These are phyloP conservation scores for Yamadazyma scolyti DNA, from an alignment of 805 yeast genomes.

Conservation along the genomic window DNA sequence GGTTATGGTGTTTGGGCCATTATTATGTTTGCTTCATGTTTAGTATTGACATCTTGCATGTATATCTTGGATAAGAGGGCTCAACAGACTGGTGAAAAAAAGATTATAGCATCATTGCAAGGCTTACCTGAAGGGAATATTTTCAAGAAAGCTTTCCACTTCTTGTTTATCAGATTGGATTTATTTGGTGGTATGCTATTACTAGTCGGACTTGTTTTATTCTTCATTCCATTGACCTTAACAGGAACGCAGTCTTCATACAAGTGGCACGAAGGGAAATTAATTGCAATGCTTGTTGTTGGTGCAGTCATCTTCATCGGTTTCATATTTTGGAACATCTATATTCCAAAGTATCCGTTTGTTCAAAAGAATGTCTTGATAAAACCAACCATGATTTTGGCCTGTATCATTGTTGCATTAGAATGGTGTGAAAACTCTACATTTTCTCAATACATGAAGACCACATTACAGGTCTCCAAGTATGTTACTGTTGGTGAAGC, in stretches of 20 bases:
- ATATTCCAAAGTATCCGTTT: conserved; percentile 31
- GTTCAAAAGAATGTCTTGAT: conserved; percentile 30
- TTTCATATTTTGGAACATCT: conserved; percentile 33
- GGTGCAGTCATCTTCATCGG: conserved; percentile 31
- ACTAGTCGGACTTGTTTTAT: conserved; percentile 31
- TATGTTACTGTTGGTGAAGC: conserved; percentile 34
- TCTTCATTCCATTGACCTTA: conserved; percentile 35
- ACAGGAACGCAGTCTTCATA: conserved; percentile 23
- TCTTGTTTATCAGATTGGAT: conserved; percentile 27
- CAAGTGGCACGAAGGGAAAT: conserved; percentile 30
- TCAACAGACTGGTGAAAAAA: conserved; percentile 2
- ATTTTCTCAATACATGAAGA: conserved; percentile 16
- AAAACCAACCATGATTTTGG: conserved; percentile 29
- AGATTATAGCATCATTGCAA: conserved; percentile 1
- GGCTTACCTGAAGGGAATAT: conserved; percentile 11
- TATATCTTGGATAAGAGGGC: conserved; percentile 27
- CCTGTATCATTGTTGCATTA: conserved; percentile 22
- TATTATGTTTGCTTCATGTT: conserved; percentile 36
- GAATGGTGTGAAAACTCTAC: conserved; percentile 7
- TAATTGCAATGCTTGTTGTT: conserved; percentile 41
- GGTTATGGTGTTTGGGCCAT: conserved; percentile 48
- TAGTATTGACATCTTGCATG: conserved; percentile 28
- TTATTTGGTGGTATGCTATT: conserved; percentile 30
- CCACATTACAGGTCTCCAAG: conserved; percentile 19
- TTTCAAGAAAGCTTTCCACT: conserved; percentile 6